Percentiles rank a stretch among this genome's conserved stretches.
Conservation (phyloP, 2,329 filamentous ascomycete species). For the Myriosclerotinia scirpicola region DNA sequence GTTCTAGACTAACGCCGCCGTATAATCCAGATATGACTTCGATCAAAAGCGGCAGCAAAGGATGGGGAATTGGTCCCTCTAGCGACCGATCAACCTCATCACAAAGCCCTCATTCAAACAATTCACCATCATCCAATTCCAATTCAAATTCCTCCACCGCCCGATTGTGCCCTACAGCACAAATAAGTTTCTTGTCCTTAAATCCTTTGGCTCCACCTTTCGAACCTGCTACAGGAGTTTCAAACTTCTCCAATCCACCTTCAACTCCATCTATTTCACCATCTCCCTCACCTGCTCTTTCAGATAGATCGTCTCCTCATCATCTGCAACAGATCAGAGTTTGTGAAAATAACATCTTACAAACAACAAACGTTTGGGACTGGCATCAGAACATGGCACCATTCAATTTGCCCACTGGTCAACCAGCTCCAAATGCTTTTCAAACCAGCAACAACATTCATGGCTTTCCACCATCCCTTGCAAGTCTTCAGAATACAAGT, state of each 20-base stretch:
- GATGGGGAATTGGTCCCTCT: conserved; percentile 6
- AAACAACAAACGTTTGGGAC: not conserved
- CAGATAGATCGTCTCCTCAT: not conserved
- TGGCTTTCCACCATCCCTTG: conserved; percentile 8
- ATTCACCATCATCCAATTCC: conserved; percentile 1
- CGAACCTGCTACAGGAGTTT: not conserved
- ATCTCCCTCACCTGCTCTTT: not conserved
- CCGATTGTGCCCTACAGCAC: too few species aligned
- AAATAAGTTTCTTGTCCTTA: not conserved
- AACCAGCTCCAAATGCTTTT: conserved; percentile 15
- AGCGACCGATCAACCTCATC: conserved; percentile 3
- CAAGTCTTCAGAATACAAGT: conserved; percentile 10
- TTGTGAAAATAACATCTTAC: not conserved
- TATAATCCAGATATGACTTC: not conserved
- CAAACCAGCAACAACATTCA: conserved; percentile 6
- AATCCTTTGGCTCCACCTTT: conserved; percentile 2
- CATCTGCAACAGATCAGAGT: conserved; percentile 3
- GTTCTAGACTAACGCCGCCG: not conserved
- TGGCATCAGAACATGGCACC: not conserved
- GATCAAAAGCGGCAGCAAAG: not conserved
- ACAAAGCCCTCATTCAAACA: not conserved
- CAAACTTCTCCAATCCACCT: not conserved
- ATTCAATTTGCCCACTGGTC: conserved; percentile 16
- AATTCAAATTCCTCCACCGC: not conserved
- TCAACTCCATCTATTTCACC: not conserved